phyloP scores from a whole-genome alignment of 768 basidiomycete species.

The Termitomyces sp. region DNA sequence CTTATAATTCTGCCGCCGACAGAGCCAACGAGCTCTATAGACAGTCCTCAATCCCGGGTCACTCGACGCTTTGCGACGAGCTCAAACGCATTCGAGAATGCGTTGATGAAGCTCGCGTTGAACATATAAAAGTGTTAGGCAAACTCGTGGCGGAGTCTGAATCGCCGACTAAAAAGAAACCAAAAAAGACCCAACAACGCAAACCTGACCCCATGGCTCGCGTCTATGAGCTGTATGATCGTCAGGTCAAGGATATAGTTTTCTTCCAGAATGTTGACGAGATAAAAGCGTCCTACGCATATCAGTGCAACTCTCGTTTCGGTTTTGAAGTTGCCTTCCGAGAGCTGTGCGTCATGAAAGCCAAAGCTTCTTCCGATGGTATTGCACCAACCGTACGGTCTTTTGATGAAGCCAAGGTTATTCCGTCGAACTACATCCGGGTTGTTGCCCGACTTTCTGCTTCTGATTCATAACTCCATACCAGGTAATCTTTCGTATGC shows the following conservation, averaged over 20 bases:
- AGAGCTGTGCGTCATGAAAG: slow-evolving; percentile 54
- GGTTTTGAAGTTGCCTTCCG: slow-evolving; percentile 53
- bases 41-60: neutral
- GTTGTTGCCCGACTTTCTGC: slow-evolving; percentile 16
- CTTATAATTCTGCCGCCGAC: slow-evolving; percentile 28
- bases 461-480: neutral
- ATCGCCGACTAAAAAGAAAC: slow-evolving; percentile 14
- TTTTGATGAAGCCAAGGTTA: slow-evolving; percentile 37
- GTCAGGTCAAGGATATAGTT: slow-evolving; percentile 21
- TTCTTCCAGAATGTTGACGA: slow-evolving; percentile 32
- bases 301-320: slow-evolving; percentile 29
- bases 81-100: slow-evolving; percentile 34
- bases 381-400: slow-evolving; percentile 27
- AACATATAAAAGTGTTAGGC: slow-evolving; percentile 15
- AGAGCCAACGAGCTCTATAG: slow-evolving; percentile 10
- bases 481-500: neutral
- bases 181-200: slow-evolving; percentile 14
- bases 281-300: slow-evolving; percentile 60
- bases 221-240: slow-evolving; percentile 23
- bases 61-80: slow-evolving; percentile 26
- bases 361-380: slow-evolving; percentile 31
- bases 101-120: slow-evolving; percentile 23
- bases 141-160: neutral
- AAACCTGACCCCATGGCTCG: slow-evolving; percentile 22
- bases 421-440: slow-evolving; percentile 25